Evolutionary conservation across 106 monocot genomes (phyloP), one percentile per base, ranked within the genome.

Genomic region (Platanthera zijinensis): DNA sequence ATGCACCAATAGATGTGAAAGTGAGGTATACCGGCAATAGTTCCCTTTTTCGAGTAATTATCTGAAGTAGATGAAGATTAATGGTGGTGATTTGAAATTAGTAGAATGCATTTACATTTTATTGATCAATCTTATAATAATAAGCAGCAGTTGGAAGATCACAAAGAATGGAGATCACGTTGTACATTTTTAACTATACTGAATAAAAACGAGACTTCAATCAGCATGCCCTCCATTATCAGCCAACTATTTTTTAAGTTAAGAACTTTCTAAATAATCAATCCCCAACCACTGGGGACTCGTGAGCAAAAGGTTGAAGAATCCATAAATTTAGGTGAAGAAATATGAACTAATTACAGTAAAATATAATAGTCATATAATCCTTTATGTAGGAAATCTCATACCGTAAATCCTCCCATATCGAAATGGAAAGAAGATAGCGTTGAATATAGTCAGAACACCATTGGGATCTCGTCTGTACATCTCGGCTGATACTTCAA

Each of bases 401-500:
- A 79, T 89, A 99, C 99, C 92, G 85, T 73, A 88, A 61, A 64
- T 99, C 99, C 77, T 99, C 99, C 99, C 99, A 99, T 71, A 99
- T 88, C 51, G 99, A 79, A 22, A 99, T 72, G 8, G 85, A 85
- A 75, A 84, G 75, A 82, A 99, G 94, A 85, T 99, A 94, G 6
- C 92, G 87, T 66, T 94, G 99, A 70, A 99, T 86, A 87, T 92
- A 99, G 78, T 99, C 99, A 66, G 89, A 53, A 99, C 81, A 83
- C 86, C 90, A 74, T 92, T 99, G 39, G 99, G 74, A 77, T 99
- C 99, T 79, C 90, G 94, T 73, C 87, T 87, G 73, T 86, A 92
- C 90, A 99, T 99, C 84, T 90, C 94, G 80, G 92, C 92, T 68
- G 99, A 94, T 75, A 99, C 99, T 85, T 99, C 99, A 82, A 99